Conservation (phyloP, 1,284 basidiomycete genomes). For the Tausonia pullulans region DNA sequence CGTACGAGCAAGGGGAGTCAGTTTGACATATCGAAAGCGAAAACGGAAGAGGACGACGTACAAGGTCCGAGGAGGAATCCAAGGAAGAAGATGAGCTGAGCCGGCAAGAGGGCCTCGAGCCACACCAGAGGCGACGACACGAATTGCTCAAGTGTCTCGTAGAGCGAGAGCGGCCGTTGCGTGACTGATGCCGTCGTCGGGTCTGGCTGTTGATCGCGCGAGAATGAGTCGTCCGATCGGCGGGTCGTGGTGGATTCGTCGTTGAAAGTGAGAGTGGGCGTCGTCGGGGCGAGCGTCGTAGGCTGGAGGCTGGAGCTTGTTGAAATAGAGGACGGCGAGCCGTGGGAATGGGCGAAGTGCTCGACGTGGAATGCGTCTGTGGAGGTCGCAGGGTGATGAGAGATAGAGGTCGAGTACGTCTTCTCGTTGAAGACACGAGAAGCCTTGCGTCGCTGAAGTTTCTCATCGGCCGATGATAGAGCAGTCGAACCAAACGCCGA, state of each 20-base stretch:
- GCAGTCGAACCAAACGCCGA: too few species aligned
- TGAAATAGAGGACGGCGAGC: not conserved
- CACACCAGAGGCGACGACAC: not conserved
- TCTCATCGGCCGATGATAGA: too few species aligned
- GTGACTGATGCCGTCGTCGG: not conserved
- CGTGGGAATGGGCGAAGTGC: too few species aligned
- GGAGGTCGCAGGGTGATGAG: too few species aligned
- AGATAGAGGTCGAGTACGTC: too few species aligned
- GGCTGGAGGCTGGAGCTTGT: not conserved
- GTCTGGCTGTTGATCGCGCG: not conserved
- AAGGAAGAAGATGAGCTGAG: conserved; percentile 7
- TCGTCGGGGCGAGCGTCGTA: not conserved
- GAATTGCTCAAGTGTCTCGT: not conserved
- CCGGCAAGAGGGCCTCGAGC: conserved; percentile 10
- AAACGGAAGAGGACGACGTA: not conserved
- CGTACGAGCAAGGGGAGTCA: not conserved
- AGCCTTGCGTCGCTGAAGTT: too few species aligned
- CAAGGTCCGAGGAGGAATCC: conserved; percentile 14
- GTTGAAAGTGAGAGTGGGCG: not conserved
- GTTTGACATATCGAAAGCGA: not conserved
- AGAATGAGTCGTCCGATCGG: not conserved
- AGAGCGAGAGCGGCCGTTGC: not conserved
- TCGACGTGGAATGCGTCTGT: too few species aligned
- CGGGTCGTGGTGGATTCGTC: not conserved
- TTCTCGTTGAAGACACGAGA: too few species aligned